phyloP scores from a whole-genome alignment of 2,329 filamentous ascomycete species.

The Monilinia aucupariae region DNA sequence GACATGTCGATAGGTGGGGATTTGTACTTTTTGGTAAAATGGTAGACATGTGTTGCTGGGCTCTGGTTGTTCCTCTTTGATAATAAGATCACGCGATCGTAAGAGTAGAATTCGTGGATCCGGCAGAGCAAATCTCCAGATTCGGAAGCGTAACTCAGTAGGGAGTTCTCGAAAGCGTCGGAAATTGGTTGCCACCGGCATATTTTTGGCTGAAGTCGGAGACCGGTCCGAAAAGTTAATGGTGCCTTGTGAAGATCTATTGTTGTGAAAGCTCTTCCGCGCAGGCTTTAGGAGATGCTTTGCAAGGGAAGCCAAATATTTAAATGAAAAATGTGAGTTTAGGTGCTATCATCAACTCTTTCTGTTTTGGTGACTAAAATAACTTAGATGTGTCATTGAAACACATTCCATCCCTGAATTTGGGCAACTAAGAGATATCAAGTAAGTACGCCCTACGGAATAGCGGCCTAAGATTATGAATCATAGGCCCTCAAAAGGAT shows the following conservation, averaged over 20 bases:
- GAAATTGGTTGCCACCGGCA: background rate
- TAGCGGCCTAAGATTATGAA: background rate
- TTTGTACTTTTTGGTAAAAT: background rate
- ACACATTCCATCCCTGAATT: too few species aligned
- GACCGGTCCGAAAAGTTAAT: too few species aligned
- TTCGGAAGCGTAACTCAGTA: background rate
- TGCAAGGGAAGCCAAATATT: background rate
- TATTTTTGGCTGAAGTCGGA: too few species aligned
- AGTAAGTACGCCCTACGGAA: background rate
- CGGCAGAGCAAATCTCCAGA: background rate
- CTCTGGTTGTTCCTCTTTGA: background rate
- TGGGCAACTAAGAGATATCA: background rate
- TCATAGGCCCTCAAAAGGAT: background rate
- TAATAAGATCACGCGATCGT: too few species aligned
- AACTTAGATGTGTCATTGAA: background rate
- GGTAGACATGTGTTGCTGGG: background rate
- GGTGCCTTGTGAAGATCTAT: too few species aligned
- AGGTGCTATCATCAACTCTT: background rate
- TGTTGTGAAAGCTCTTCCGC: background rate
- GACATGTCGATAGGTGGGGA: background rate
- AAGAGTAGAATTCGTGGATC: background rate
- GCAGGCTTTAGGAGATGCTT: background rate
- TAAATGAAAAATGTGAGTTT: background rate
- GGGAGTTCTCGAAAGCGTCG: background rate
- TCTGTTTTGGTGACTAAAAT: background rate